Evolutionary conservation across 1,139 yeast species (phyloP).

Genomic region (Pichia sp.): DNA sequence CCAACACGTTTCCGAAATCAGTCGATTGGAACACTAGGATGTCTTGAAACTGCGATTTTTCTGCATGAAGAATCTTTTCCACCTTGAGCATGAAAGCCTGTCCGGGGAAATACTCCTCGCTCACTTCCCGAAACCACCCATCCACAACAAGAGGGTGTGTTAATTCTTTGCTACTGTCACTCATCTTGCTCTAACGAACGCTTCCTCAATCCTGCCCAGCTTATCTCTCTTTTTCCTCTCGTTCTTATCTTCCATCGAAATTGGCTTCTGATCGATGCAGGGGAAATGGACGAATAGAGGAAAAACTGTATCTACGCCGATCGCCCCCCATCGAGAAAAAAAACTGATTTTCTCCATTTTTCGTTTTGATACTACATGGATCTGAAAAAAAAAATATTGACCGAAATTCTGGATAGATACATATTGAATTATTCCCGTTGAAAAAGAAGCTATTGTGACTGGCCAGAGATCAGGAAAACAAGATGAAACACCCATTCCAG

Average conservation of each 20-base stretch:
- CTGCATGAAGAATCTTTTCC: conserved; percentile 74
- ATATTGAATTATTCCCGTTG: neutral
- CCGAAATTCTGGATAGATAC: neutral
- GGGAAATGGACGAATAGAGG: no score
- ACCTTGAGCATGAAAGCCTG: conserved; percentile 87
- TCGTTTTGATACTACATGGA: neutral
- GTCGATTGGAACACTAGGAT: conserved; percentile 83
- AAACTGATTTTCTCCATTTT: neutral
- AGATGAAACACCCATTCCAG: conserved; percentile 68
- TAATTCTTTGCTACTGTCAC: conserved; percentile 7
- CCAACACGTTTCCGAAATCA: conserved; percentile 86
- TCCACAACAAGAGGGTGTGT: conserved; percentile 38
- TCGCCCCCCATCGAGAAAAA: no score
- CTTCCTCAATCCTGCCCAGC: no score
- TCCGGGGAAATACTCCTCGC: conserved; percentile 88
- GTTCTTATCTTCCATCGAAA: no score
- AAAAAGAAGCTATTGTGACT: neutral
- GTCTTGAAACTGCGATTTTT: conserved; percentile 82
- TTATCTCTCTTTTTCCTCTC: no score
- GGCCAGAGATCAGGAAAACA: neutral
- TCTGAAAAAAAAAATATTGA: neutral
- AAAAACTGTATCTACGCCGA: no score
- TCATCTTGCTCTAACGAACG: neutral
- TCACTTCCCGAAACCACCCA: conserved; percentile 92
- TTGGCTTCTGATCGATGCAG: no score